Evolutionary conservation across 2,329 filamentous ascomycete species (phyloP), one percentile per base, ranked within the genome.

Genomic region (Torrubiella hemipterigena): DNA sequence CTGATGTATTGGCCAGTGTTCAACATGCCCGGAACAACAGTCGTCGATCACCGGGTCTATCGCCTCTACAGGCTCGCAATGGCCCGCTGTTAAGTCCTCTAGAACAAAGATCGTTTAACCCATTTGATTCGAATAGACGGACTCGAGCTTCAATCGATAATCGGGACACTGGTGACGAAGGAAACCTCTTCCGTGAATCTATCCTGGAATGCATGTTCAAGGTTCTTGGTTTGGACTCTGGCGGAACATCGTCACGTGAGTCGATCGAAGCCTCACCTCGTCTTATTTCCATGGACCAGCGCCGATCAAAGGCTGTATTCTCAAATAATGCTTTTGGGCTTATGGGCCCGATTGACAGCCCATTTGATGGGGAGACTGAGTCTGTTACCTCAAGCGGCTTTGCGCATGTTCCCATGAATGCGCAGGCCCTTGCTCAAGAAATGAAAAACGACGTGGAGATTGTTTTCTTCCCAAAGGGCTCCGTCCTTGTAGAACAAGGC

Each of bases 141-240:
- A 56, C 56, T 27, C 63, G 67, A 27, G 58, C 65, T 20, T 59
- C 61, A 6, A 56, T 73, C 18, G 80, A 85, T 44, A 73, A 80
- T 5, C 77, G 87, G 41, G 86, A 95, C 34, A 81, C 82, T 0
- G 60, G 86, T 7, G 84, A 94, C 41, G 91, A 96, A 49, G 89
- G 95, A 45, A 74, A 79, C 28, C 56, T 93, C 6, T 96, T 98
- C 54, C 71, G 93, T 24, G 78, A 85, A 36, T 93, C 86, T 0
- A 85, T 98, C 12, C 60, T 96, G 15, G 85, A 94, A 43, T 96
- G 91, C 50, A 93, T 98, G 61, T 89, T 94, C 56, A 95, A 89
- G 49, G 81, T 86, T 0, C 81, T 98, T 37, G 91, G 91, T 0
- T 60, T 98, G 34, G 81, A 77, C 14, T 74, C 77, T 19, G 70